Evolutionary conservation across 1,284 basidiomycete species (phyloP), one percentile per base, ranked within the genome.

Genomic region (Cryptococcus sp.): DNA sequence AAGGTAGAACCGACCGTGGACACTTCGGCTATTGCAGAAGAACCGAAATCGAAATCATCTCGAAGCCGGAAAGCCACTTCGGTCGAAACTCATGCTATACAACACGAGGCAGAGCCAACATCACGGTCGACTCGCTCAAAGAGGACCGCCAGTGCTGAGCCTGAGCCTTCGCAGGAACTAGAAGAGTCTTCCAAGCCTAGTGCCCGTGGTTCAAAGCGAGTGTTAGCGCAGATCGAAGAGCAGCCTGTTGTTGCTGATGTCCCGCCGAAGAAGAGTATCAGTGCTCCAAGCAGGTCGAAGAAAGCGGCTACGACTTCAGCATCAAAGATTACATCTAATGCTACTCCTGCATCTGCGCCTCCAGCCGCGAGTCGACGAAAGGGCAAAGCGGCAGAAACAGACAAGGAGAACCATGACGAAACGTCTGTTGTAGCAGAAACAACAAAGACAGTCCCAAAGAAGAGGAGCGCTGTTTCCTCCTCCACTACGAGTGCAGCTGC

Each of bases 341-440:
- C 29, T 10, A 34, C 29, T 7, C 29, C 29, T 10, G 29, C 29
- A 34, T 34, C 29, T 5, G 29, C 29, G 29, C 29, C 29, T 34
- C 8, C 29, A 34, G 29, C 8, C 29, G n/a, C n/a, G n/a, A 44
- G 41, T 44, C 41, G 41, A 44, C n/a, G 41, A n/a, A 50, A 49
- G 43, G 49, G 50, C 7, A 58, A 52, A 38, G 55, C 22, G 10
- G 40, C 40, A 19, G 45, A 39, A 16, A 46, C 39, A 17, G 53
- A 58, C 25, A 62, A 62, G 45, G 60, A 62, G 56, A 57, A 62
- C 23, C 51, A 56, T 23, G 59, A 56, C 37, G 34, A 43, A 43
- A n/a, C 43, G 17, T 54, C 43, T n/a, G 41, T 57, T 17, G 50
- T 34, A 20, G 19, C 29, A 19, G 46, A 44, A 37, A 20, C 49